Evolutionary conservation across 352 stramenopile genomes (phyloP).

Genomic region (Phytopythium helicoides): DNA sequence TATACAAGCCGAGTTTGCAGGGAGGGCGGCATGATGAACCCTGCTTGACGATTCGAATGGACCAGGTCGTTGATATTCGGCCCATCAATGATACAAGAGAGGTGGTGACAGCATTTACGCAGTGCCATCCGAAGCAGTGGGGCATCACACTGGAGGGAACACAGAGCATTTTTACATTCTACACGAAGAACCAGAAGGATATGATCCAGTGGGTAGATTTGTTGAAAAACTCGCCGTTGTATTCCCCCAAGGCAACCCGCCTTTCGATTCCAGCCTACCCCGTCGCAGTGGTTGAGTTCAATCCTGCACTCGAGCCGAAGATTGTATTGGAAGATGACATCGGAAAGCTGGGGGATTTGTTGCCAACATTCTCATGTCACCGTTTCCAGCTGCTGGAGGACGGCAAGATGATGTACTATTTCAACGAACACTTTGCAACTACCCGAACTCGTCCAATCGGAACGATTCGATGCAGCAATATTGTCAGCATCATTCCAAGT

Average conservation of each 20-base stretch:
- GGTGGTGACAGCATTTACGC: slow-evolving; percentile 71
- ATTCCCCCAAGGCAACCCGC: slow-evolving; percentile 44
- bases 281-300: slow-evolving; percentile 74
- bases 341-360: slow-evolving; percentile 74
- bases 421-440: slow-evolving; percentile 45
- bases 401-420: slow-evolving; percentile 82
- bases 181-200: slow-evolving; percentile 71
- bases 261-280: slow-evolving; percentile 82
- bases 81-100: slow-evolving; percentile 79
- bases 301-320: slow-evolving; percentile 62
- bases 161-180: slow-evolving; percentile 85
- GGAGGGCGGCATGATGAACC: slow-evolving; percentile 65
- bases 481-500: slow-evolving; percentile 77
- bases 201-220: slow-evolving; percentile 86
- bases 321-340: slow-evolving; percentile 68
- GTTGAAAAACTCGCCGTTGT: slow-evolving; percentile 85
- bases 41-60: slow-evolving; percentile 72
- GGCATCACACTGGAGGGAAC: slow-evolving; percentile 80
- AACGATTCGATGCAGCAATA: slow-evolving; percentile 75
- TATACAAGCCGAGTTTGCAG: slow-evolving; percentile 87
- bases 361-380: slow-evolving; percentile 59
- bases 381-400: slow-evolving; percentile 79
- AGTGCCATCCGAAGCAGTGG: slow-evolving; percentile 87
- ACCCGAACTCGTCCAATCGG: slow-evolving; percentile 70
- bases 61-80: slow-evolving; percentile 82